Conservation (phyloP, 805 yeast species). For the Suhomyces prunicola region DNA sequence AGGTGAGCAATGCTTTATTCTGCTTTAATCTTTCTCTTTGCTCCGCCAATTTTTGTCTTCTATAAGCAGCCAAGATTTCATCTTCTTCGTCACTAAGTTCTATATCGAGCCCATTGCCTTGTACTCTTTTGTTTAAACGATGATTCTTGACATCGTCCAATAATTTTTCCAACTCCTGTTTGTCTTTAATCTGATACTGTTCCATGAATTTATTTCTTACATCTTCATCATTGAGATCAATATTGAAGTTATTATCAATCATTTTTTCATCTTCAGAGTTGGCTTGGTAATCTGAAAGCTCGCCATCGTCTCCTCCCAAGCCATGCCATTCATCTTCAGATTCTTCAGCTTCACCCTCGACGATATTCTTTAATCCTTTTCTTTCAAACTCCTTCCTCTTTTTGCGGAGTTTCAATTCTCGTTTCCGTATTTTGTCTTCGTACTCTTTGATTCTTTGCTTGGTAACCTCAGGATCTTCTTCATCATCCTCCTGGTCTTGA, state of each 20-base stretch:
- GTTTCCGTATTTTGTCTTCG: constrained; percentile 36
- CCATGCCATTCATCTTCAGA: constrained; percentile 90
- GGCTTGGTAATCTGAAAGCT: constrained; percentile 48
- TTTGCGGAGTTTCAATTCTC: constrained; percentile 32
- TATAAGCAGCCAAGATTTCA: constrained; percentile 48
- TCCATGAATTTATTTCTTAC: constrained; percentile 56
- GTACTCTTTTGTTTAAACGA: constrained; percentile 57
- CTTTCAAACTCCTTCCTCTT: constrained; percentile 52
- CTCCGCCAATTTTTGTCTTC: constrained; percentile 40
- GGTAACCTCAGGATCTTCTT: constrained; percentile 21
- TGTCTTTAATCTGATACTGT: constrained; percentile 61
- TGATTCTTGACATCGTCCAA: constrained; percentile 72
- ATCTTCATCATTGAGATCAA: constrained; percentile 55
- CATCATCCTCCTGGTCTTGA: constrained; percentile 20
- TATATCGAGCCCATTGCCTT: constrained; percentile 51
- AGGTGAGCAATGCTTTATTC: constrained; percentile 39
- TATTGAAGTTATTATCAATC: constrained; percentile 66
- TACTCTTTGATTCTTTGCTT: constrained; percentile 30
- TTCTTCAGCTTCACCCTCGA: constrained; percentile 84
- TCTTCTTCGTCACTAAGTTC: constrained; percentile 78
- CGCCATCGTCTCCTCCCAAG: constrained; percentile 70
- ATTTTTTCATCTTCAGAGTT: constrained; percentile 75
- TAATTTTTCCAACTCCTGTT: constrained; percentile 60
- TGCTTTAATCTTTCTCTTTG: constrained; percentile 50
- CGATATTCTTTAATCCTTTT: constrained; percentile 54